These are phyloP conservation scores for Aspergillus awamori DNA, from an alignment of 2,329 filamentous ascomycete species.

Conservation along the genomic window DNA sequence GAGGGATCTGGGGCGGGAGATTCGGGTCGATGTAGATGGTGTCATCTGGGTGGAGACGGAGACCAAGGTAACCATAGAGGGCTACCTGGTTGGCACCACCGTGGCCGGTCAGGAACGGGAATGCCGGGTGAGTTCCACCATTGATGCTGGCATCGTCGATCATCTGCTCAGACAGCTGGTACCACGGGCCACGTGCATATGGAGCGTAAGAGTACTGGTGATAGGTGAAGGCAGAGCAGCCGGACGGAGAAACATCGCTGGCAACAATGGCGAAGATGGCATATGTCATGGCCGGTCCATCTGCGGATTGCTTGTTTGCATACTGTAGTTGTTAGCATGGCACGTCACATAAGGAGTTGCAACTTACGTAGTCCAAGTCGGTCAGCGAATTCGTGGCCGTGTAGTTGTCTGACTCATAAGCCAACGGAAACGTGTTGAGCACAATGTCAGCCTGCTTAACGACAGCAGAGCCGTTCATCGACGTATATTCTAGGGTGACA, in stretches of 20 bases:
- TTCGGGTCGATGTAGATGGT: conserved; percentile 65
- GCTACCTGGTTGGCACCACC: conserved; percentile 70
- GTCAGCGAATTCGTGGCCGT: conserved; percentile 52
- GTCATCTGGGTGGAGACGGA: conserved; percentile 61
- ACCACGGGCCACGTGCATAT: conserved; percentile 68
- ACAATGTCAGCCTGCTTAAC: conserved; percentile 75
- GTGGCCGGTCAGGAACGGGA: conserved; percentile 71
- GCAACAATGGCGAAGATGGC: conserved; percentile 69
- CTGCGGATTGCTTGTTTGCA: conserved; percentile 66
- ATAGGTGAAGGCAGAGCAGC: conserved; percentile 70
- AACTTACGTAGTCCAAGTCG: conserved; percentile 64
- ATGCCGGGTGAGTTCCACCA: conserved; percentile 69
- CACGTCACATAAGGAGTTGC: not conserved
- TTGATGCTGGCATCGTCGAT: conserved; percentile 63
- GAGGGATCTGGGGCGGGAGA: conserved; percentile 65
- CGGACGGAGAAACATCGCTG: conserved; percentile 65
- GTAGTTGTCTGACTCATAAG: conserved; percentile 56
- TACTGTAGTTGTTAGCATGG: conserved; percentile 49
- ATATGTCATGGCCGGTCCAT: conserved; percentile 75
- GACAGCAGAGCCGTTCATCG: conserved; percentile 66
- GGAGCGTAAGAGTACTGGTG: conserved; percentile 64
- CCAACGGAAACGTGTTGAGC: conserved; percentile 65
- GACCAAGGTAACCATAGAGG: conserved; percentile 68
- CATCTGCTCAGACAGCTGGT: conserved; percentile 71
- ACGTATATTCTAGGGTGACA: conserved; percentile 66